Evolutionary conservation across 1,284 basidiomycete species (phyloP), one percentile per base, ranked within the genome.

Genomic region (Marasmius tenuissimus): DNA sequence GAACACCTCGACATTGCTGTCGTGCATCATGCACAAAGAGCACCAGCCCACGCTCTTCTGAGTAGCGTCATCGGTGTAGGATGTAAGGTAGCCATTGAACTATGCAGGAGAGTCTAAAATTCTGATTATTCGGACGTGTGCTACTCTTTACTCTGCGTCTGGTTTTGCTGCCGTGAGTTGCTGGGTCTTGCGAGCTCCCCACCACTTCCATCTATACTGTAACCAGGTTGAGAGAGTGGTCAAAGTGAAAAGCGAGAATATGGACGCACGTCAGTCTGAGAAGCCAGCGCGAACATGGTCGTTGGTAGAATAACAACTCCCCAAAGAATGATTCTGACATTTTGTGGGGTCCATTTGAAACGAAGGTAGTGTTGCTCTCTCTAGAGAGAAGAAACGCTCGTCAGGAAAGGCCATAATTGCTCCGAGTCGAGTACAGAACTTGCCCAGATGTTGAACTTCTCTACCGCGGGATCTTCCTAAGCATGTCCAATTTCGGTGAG

Each of bases 1-100:
- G 95, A 93, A 70, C 96, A 98, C 73, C 80, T 98, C 63, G 93
- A 98, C 70, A 94, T 90, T 14, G 96, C 96, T 1, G 92, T 98
- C 9, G 89, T 92, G 66, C 86, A 98, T 70, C 85, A 94, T 70
- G 89, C 93, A 16, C 96, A 98, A 73, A 86, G 91, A 63, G 96
- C 96, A 33, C 95, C 96, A 0, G 95, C 91, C 16, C 96, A 98
- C 75, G 93, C 94, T 3, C 77, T 98, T 52, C 78, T 98, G 54
- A 94, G 92, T 66, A 92, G 93, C 1, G 78, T 96, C 11, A 84
- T 98, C 18, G 95, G 92, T 1, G 83, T 81, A 1, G 96, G 96
- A 2, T 98, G 96, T 75, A 92, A 92, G 71, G 79, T 91, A 14
- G 96, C 96, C 4, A 97, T 98, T 73, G 88, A 91, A 73, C 76